A percentile compares a stretch with the other conserved stretches of the same genome.
Evolutionary conservation across 2,329 filamentous ascomycete genomes (phyloP).

Genomic region (Aureobasidium sp.): DNA sequence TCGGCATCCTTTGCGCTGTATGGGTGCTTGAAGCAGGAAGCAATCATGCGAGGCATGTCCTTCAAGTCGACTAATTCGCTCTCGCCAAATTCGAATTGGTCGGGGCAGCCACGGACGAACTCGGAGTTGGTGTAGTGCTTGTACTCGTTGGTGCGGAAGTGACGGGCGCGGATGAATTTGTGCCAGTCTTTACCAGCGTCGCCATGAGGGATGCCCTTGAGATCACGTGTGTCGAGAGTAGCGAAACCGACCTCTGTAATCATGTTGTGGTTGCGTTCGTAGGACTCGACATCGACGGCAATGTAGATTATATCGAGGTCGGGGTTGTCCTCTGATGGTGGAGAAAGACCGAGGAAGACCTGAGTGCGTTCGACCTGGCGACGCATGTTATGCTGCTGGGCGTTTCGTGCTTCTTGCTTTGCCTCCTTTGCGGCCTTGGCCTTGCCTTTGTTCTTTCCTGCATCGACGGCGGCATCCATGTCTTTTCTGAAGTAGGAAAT

Average conservation of each 20-base stretch:
- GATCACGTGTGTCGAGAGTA: constrained; percentile 61
- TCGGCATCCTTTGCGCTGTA: constrained; percentile 22
- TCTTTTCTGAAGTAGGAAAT: constrained; percentile 46
- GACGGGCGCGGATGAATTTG: constrained; percentile 56
- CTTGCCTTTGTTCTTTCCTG: constrained; percentile 39
- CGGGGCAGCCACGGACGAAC: constrained; percentile 66
- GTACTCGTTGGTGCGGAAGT: constrained; percentile 70
- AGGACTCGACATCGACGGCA: constrained; percentile 74
- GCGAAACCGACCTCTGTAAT: constrained; percentile 85
- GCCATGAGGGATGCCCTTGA: constrained; percentile 52
- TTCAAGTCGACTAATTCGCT: constrained; percentile 47
- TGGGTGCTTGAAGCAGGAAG: constrained; percentile 49
- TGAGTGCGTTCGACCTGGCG: constrained; percentile 56
- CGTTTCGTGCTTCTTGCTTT: constrained; percentile 41
- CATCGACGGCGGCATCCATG: constrained; percentile 45
- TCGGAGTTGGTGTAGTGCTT: constrained; percentile 55
- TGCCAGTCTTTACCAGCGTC: constrained; percentile 58
- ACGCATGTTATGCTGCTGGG: constrained; percentile 45
- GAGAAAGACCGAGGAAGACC: constrained; percentile 62
- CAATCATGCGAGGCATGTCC: constrained; percentile 40
- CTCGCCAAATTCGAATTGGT: constrained; percentile 62
- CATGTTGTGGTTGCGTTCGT: constrained; percentile 55
- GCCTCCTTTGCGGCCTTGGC: constrained; percentile 42
- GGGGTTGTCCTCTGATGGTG: constrained; percentile 37
- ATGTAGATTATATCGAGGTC: constrained; percentile 57